Evolutionary conservation across 2,329 filamentous ascomycete species (phyloP).

Genomic region (Trichophaea hybrida): DNA sequence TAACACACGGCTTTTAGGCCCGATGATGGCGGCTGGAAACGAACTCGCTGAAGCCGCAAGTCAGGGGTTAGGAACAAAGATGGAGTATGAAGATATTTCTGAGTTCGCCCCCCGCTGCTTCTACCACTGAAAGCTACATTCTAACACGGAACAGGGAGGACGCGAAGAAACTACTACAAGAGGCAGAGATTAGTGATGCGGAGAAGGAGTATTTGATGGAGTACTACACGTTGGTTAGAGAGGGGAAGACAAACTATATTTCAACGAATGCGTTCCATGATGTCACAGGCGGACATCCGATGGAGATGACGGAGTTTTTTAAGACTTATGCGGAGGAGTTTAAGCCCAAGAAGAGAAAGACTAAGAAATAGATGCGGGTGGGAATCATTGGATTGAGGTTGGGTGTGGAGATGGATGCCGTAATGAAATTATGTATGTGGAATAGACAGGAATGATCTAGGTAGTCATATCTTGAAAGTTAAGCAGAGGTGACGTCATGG

Average conservation of each 20-base stretch:
- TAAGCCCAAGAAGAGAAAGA: conserved; percentile 31
- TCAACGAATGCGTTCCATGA: conserved; percentile 39
- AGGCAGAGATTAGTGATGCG: conserved; percentile 31
- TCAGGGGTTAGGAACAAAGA: conserved; percentile 33
- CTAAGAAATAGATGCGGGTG: neutral
- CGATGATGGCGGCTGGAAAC: conserved; percentile 36
- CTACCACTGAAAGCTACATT: neutral
- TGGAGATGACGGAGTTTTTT: conserved; percentile 39
- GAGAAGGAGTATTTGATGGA: conserved; percentile 39
- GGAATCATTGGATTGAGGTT: too few relatives aligned
- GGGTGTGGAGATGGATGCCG: neutral
- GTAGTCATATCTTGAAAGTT: neutral
- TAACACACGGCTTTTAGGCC: conserved; percentile 29
- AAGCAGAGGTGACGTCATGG: neutral
- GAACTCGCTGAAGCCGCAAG: conserved; percentile 37
- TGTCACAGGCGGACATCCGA: conserved; percentile 36
- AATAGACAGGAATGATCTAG: too few relatives aligned
- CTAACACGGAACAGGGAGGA: conserved; percentile 21
- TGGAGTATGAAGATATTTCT: conserved; percentile 37
- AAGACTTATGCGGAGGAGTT: conserved; percentile 34
- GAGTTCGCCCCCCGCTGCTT: conserved; percentile 29
- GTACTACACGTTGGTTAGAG: conserved; percentile 40
- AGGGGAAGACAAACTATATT: conserved; percentile 43
- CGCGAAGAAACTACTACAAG: conserved; percentile 31
- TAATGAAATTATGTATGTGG: too few relatives aligned